A percentile compares a stretch with the other conserved stretches of the same genome.
Conservation (phyloP, 306 rosid species). For the Rubus idaeus region DNA sequence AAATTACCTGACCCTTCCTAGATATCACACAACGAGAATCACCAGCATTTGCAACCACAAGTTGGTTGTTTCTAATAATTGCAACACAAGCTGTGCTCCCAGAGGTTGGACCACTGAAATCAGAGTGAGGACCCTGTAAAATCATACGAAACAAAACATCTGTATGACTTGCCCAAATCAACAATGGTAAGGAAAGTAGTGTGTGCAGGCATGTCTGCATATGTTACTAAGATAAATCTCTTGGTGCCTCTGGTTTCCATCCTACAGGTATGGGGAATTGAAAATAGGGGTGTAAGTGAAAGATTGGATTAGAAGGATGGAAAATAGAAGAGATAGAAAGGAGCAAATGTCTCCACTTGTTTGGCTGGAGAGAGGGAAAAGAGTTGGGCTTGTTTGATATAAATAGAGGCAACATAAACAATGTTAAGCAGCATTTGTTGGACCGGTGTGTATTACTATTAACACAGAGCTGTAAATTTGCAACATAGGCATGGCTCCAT, state of each 20-base stretch:
- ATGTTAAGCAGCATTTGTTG: not conserved
- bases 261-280: not conserved
- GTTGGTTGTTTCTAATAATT: constrained; percentile 66
- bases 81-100: constrained; percentile 99
- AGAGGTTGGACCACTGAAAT: constrained; percentile 90
- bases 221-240: no score
- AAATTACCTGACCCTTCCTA: constrained; percentile 87
- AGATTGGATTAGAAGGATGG: not conserved
- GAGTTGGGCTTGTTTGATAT: not conserved
- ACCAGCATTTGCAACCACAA: constrained; percentile 94
- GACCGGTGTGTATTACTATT: not conserved
- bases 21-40: constrained; percentile 97
- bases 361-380: not conserved
- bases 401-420: not conserved
- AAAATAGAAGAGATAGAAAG: not conserved
- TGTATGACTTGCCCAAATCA: not conserved
- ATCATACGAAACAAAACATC: not conserved
- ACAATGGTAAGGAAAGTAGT: no score
- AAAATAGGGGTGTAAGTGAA: not conserved
- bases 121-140: constrained; percentile 94
- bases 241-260: no score
- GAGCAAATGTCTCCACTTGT: not conserved
- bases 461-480: not conserved
- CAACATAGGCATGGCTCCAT: not conserved
- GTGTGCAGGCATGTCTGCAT: no score